A percentile compares a stretch with the other conserved stretches of the same genome.
Evolutionary conservation across 257 asterid species (phyloP).

Genomic region (Cordia subcordata): DNA sequence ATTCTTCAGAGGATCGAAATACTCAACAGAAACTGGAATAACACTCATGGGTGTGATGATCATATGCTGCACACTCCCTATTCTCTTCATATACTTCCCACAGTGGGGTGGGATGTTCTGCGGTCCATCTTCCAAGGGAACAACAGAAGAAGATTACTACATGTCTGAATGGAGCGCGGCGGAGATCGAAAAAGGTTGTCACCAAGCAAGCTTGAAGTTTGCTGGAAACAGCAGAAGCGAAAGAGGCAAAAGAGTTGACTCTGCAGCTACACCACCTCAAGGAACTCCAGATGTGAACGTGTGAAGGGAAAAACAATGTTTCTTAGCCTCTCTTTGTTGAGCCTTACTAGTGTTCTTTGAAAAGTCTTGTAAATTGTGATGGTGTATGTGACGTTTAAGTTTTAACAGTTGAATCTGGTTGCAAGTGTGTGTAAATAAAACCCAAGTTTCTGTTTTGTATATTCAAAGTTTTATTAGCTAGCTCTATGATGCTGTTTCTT

Average conservation of each 20-base stretch:
- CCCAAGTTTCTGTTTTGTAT: no score
- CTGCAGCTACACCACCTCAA: constrained; percentile 29
- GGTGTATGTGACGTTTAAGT: no score
- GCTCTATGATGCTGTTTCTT: no score
- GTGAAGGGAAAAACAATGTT: not conserved
- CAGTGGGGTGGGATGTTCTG: constrained; percentile 91
- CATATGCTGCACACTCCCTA: constrained; percentile 44
- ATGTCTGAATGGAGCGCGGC: constrained; percentile 60
- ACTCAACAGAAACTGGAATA: constrained; percentile 60
- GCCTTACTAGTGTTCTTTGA: no score
- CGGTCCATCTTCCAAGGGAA: constrained; percentile 37
- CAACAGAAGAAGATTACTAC: constrained; percentile 77
- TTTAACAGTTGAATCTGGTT: no score
- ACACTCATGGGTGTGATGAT: constrained; percentile 83
- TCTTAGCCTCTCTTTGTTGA: no score
- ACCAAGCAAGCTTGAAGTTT: constrained; percentile 66
- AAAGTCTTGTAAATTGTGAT: no score
- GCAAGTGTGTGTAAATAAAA: no score
- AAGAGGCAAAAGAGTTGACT: constrained; percentile 41
- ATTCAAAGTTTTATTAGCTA: no score
- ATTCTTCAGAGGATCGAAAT: constrained; percentile 66
- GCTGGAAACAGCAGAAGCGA: constrained; percentile 63
- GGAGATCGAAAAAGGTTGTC: constrained; percentile 47
- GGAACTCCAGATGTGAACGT: not conserved
- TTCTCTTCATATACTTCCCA: constrained; percentile 60